These are phyloP conservation scores for Ophiocordyceps australis DNA, from an alignment of 2,329 filamentous ascomycete genomes.

Conservation along the genomic window DNA sequence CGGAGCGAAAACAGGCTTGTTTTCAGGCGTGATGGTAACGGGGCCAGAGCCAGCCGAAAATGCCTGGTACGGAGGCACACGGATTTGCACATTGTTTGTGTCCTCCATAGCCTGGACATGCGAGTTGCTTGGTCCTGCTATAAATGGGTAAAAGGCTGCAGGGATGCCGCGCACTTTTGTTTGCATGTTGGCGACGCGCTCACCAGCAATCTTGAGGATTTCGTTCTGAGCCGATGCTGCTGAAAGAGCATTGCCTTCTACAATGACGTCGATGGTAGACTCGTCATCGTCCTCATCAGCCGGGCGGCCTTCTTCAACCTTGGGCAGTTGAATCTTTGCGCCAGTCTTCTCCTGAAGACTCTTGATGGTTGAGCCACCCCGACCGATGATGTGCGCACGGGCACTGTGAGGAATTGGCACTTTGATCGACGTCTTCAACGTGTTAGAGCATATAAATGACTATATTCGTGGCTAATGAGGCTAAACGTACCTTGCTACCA, in stretches of 20 bases:
- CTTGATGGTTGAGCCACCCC: conserved; percentile 78
- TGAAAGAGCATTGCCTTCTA: conserved; percentile 83
- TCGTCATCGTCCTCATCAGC: conserved; percentile 56
- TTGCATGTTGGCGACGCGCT: conserved; percentile 67
- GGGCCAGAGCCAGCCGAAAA: conserved; percentile 56
- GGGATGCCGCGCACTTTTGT: conserved; percentile 71
- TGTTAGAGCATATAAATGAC: conserved; percentile 1
- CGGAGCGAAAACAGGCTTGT: conserved; percentile 52
- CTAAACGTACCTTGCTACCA: conserved; percentile 52
- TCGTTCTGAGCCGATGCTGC: conserved; percentile 68
- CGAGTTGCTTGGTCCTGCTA: conserved; percentile 61
- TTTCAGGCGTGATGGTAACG: conserved; percentile 38
- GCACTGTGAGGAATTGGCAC: conserved; percentile 71
- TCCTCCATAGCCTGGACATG: conserved; percentile 54
- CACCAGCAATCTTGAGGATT: conserved; percentile 74
- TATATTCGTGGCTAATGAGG: no score
- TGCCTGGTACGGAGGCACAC: conserved; percentile 66
- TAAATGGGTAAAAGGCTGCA: conserved; percentile 87
- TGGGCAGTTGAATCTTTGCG: conserved; percentile 78
- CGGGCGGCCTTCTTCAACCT: conserved; percentile 44
- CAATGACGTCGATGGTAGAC: conserved; percentile 62
- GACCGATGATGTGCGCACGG: conserved; percentile 82
- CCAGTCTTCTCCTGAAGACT: conserved; percentile 78
- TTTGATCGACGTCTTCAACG: conserved; percentile 34
- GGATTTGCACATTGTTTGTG: conserved; percentile 59